These are phyloP conservation scores for Triticum urartu DNA, from an alignment of 176 grass and related monocot species.

Conservation along the genomic window DNA sequence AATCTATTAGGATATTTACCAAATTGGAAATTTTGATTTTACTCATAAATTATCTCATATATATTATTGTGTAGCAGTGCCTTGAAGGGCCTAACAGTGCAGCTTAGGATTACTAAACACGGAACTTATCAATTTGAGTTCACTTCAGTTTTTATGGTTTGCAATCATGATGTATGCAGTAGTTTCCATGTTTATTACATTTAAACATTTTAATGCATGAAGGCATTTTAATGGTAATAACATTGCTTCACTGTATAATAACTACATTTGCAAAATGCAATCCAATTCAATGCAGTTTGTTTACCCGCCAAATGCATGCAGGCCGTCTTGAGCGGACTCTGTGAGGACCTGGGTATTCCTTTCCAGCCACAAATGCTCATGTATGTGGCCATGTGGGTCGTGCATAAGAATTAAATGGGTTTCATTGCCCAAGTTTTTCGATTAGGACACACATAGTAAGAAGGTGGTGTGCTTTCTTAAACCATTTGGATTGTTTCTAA, in stretches of 20 bases:
- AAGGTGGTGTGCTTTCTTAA: background rate
- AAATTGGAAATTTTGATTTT: background rate
- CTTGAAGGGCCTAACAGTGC: slow-evolving; percentile 14
- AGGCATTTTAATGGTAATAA: background rate
- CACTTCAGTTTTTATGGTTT: background rate
- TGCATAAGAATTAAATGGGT: background rate
- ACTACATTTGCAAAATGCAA: background rate
- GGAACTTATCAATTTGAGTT: background rate
- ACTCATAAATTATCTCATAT: background rate
- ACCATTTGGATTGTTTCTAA: slow-evolving; percentile 3
- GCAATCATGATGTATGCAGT: background rate
- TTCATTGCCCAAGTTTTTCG: background rate
- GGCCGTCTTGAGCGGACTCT: slow-evolving; percentile 74
- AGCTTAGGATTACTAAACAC: slow-evolving; percentile 1
- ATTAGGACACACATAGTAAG: background rate
- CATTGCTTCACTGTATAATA: background rate
- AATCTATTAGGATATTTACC: background rate
- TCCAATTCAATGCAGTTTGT: slow-evolving; percentile 7
- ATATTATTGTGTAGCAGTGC: background rate
- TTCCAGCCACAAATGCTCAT: slow-evolving; percentile 87
- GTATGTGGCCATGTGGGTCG: slow-evolving; percentile 40
- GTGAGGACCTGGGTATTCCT: slow-evolving; percentile 76
- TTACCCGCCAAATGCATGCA: slow-evolving; percentile 46
- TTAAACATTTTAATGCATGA: background rate
- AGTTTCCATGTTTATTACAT: background rate